phyloP scores from a whole-genome alignment of 164 flowering plant species.

The Pachysandra terminalis region DNA sequence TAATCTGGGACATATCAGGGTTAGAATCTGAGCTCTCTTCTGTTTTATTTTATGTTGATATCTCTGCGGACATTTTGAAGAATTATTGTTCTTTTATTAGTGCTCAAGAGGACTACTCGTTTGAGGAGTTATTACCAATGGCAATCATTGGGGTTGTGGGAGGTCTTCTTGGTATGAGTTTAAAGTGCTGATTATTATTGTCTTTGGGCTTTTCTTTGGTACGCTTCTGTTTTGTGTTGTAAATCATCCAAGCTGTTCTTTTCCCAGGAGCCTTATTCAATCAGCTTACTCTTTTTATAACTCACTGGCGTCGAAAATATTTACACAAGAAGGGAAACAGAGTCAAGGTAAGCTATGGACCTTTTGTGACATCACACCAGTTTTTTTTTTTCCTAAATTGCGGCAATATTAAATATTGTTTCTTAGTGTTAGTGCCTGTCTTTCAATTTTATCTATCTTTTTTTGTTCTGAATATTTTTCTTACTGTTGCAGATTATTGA shows the following conservation, averaged over 20 bases:
- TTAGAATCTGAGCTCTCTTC: slow-evolving; percentile 32
- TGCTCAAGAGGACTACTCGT: slow-evolving; percentile 97
- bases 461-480: background rate
- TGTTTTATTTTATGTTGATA: slow-evolving; percentile 3
- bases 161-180: slow-evolving; percentile 85
- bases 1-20: slow-evolving; percentile 96
- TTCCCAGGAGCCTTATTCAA: slow-evolving; percentile 87
- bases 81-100: slow-evolving; percentile 30
- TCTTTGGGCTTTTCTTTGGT: no score
- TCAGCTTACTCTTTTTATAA: slow-evolving; percentile 80
- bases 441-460: background rate
- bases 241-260: slow-evolving; percentile 1
- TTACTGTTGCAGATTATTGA: slow-evolving; percentile 65
- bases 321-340: slow-evolving; percentile 88
- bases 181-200: background rate
- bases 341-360: slow-evolving; percentile 55
- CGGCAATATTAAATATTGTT: background rate
- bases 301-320: slow-evolving; percentile 82
- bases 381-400: no score
- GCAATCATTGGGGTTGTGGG: slow-evolving; percentile 97
- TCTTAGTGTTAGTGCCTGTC: background rate
- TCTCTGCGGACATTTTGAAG: background rate
- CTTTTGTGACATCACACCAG: background rate
- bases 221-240: background rate
- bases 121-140: slow-evolving; percentile 91